These are phyloP conservation scores for Truncatella angustata DNA, from an alignment of 2,329 filamentous ascomycete species.

Conservation along the genomic window DNA sequence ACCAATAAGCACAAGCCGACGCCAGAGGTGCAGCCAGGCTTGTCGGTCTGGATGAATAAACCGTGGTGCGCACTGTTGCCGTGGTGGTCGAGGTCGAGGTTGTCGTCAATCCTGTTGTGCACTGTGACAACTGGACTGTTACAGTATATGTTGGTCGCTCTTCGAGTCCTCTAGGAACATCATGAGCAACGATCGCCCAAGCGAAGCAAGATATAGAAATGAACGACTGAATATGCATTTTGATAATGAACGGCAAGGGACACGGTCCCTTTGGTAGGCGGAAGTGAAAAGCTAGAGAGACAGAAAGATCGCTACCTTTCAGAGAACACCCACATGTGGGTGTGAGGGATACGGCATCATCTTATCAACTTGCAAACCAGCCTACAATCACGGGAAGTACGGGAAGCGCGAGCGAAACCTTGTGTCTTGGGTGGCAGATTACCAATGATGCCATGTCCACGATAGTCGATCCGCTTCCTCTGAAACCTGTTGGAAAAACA, in stretches of 20 bases:
- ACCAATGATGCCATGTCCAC: background rate
- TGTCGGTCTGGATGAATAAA: too few species aligned
- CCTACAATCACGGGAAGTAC: background rate
- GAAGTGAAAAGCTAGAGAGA: slow-evolving; percentile 1
- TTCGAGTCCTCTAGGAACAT: too few species aligned
- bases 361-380: background rate
- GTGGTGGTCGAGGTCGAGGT: background rate
- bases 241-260: slow-evolving; percentile 10
- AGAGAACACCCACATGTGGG: background rate
- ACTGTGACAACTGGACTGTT: too few species aligned
- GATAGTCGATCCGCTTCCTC: background rate
- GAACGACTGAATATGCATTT: slow-evolving; percentile 11
- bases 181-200: slow-evolving; percentile 1
- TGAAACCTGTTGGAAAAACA: background rate
- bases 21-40: slow-evolving; percentile 3
- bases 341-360: background rate
- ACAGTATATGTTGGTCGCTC: slow-evolving; percentile 1
- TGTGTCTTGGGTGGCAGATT: background rate
- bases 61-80: background rate
- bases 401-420: background rate
- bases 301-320: background rate
- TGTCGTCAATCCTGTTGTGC: too few species aligned
- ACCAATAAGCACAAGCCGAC: slow-evolving; percentile 11
- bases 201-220: slow-evolving; percentile 11
- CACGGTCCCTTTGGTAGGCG: background rate